Conservation (phyloP, 345 rosid species). For the Lumnitzera littorea region DNA sequence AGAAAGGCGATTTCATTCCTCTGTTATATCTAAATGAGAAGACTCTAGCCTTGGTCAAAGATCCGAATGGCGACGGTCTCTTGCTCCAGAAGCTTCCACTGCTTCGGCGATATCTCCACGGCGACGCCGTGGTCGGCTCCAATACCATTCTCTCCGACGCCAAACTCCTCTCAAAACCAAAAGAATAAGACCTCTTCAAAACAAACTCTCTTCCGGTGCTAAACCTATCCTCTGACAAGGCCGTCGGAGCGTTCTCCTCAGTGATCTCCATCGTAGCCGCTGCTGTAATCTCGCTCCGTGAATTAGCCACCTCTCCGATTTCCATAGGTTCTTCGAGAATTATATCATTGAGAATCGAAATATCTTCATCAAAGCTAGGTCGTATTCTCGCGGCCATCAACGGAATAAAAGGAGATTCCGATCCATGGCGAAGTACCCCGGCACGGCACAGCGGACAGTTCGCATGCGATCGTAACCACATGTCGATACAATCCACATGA, state of each 20-base stretch:
- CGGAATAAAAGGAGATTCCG: conserved; percentile 65
- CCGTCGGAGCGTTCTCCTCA: conserved; percentile 43
- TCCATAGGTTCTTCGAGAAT: conserved; percentile 24
- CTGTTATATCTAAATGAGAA: conserved; percentile 66
- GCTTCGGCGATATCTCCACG: conserved; percentile 67
- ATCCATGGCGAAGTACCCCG: conserved; percentile 35
- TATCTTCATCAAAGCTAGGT: conserved; percentile 62
- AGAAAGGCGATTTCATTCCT: conserved; percentile 70
- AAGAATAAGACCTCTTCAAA: conserved; percentile 75
- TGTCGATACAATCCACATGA: conserved; percentile 90
- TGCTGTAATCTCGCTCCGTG: neutral
- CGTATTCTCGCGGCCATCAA: conserved; percentile 87
- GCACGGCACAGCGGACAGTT: conserved; percentile 92
- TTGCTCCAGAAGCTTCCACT: conserved; percentile 80
- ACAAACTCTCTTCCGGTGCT: conserved; percentile 28
- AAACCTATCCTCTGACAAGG: conserved; percentile 38
- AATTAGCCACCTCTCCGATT: neutral
- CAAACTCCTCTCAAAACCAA: conserved; percentile 68
- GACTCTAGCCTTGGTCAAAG: conserved; percentile 59
- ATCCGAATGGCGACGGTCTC: conserved; percentile 80
- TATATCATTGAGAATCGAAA: conserved; percentile 19
- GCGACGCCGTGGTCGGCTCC: conserved; percentile 76
- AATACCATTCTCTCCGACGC: conserved; percentile 59
- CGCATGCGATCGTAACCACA: conserved; percentile 86
- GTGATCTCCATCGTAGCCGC: conserved; percentile 34